Base-by-base conservation (phyloP, 2,329 filamentous ascomycete genomes). In the Neofusicoccum laricinum region DNA sequence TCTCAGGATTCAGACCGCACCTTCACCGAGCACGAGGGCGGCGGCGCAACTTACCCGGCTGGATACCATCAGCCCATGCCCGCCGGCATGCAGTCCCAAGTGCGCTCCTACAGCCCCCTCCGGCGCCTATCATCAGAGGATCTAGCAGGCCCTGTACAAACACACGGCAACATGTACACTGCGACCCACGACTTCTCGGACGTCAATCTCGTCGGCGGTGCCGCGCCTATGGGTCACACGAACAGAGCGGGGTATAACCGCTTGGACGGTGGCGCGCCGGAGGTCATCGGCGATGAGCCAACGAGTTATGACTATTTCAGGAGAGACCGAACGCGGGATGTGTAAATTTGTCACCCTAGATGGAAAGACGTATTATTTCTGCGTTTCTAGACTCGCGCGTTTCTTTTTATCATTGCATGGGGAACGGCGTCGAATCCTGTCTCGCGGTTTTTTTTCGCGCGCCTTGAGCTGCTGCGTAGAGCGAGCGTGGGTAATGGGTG, bases 51-150 rank as follows among this genome's bases (percentile, higher is more conserved):
- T 1, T 83, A 83, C 65, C 81, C 81, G 2, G 69, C 74, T 0
- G 81, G 81, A 6, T 83, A 83, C 66, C 81, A 83, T 65, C 73
- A 76, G 11, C 81, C 81, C 12, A 79, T 79, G 2, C 72, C 71
- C 4, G 3, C 32, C n/a, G 51, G 19, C 30, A 14, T 46, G 17
- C 45, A 19, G 11, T 71, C 73, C 14, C 55, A 58, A 12, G 69
- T 80, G 14, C 72, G 80, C 8, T 79, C 80, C 19, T 75, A 78
- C 40, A 80, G 77, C 34, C 79, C 80, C 19, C 45, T 58, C 14
- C 45, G 30, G 4, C 43, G 40, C 43, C 25, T 51, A 19, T 50
- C 45, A 25, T 59, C 53, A 8, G 43, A 57, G 12, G 62, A 64
- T 12, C 41, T 64, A 15, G 50, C 50, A 6, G 55, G 55, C 2